Base-by-base conservation (phyloP, 2,329 filamentous ascomycete genomes). In the Penicillium sp. region DNA sequence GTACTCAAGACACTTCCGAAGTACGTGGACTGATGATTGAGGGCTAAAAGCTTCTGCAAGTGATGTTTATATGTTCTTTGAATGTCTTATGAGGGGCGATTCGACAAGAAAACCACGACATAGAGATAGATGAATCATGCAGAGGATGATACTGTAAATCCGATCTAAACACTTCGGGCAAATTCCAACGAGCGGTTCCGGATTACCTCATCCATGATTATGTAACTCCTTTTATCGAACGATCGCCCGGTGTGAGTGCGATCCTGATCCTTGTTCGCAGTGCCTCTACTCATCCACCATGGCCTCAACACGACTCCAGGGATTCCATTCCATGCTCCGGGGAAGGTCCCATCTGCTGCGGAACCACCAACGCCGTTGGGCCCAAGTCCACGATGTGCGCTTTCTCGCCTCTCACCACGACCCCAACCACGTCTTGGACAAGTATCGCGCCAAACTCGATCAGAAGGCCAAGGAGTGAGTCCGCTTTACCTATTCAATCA, bases 361-460 rank as follows among this genome's bases (percentile, higher is more conserved):
- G 2, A 30, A 33, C 13, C 58, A 63, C 38, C 91, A 96, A 67
- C 80, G 84, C 40, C 81, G 90, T 63, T 94, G 87, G 85, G 91
- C 91, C 2, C 87, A 87, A 58, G 89, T 96, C 19, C 87, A 94
- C 66, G 87, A 96, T 67, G 83, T 94, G 33, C 87, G 90, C 50
- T 94, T 91, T 74, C 78, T 95, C 31, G 85, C 85, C 46, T 93
- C 88, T 11, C 86, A 89, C 47, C 79, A 80, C 42, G 73, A 80
- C 41, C 76, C 83, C 32, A 64, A 60, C 16, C 76, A 77, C 54
- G 73, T 96, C 26, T 63, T 87, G 50, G 88, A 94, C 50, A 94
- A 87, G 67, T 98, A 98, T 73, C 80, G 80, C 54, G 78, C 84
- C 41, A 95, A 95, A 72, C 83, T 98, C 48, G 78, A 86, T 51